phyloP scores from a whole-genome alignment of 768 basidiomycete species.

The Suillus spraguei region DNA sequence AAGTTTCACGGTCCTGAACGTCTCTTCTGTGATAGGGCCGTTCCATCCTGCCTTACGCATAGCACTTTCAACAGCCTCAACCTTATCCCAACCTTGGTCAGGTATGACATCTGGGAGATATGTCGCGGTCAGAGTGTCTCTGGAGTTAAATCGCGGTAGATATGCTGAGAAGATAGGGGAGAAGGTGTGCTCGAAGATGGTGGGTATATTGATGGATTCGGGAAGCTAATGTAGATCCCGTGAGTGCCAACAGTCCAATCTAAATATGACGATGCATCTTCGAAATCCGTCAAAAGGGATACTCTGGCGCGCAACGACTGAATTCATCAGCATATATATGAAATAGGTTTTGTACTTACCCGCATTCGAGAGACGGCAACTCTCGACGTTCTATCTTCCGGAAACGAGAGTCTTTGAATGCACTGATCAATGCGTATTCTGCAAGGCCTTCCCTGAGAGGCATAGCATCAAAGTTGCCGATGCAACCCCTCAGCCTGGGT shows the following conservation, averaged over 20 bases:
- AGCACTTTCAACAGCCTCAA: slow-evolving; percentile 88
- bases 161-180: slow-evolving; percentile 68
- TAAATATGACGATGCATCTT: slow-evolving; percentile 79
- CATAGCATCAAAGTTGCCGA: slow-evolving; percentile 87
- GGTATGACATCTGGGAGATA: slow-evolving; percentile 93
- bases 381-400: slow-evolving; percentile 76
- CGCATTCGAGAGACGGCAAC: slow-evolving; percentile 81
- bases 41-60: slow-evolving; percentile 93
- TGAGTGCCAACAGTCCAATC: slow-evolving; percentile 94
- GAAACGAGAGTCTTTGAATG: slow-evolving; percentile 88
- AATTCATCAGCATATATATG: slow-evolving; percentile 5
- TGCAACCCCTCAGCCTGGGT: slow-evolving; percentile 84
- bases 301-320: slow-evolving; percentile 49
- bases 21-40: slow-evolving; percentile 79
- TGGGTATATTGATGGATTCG: slow-evolving; percentile 68
- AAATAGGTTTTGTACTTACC: slow-evolving; percentile 50
- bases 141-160: slow-evolving; percentile 55
- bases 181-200: slow-evolving; percentile 69
- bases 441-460: slow-evolving; percentile 73
- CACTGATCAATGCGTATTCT: slow-evolving; percentile 92
- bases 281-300: slow-evolving; percentile 93
- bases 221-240: slow-evolving; percentile 89
- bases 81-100: slow-evolving; percentile 93
- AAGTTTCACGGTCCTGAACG: slow-evolving; percentile 74
- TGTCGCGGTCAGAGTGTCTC: slow-evolving; percentile 75